These are phyloP conservation scores for Pilasporangium apinafurcum DNA, from an alignment of 352 stramenopile species.

Conservation along the genomic window DNA sequence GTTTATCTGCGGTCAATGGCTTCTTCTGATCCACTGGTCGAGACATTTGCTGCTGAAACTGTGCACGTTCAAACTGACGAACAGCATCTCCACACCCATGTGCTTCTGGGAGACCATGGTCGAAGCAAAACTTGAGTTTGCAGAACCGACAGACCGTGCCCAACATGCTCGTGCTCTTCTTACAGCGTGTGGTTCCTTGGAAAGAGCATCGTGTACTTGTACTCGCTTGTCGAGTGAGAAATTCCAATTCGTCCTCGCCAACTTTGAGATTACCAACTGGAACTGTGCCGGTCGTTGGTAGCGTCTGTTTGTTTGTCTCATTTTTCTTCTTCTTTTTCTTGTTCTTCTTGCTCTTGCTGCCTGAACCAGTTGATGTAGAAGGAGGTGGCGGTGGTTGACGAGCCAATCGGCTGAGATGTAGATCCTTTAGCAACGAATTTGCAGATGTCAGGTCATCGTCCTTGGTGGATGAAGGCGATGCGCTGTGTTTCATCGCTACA, in stretches of 20 bases:
- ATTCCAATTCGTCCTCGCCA: constrained; percentile 64
- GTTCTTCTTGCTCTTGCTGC: constrained; percentile 40
- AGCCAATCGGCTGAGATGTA: constrained; percentile 55
- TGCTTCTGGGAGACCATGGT: constrained; percentile 63
- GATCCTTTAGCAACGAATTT: constrained; percentile 46
- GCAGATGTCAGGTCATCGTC: constrained; percentile 14
- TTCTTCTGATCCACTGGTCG: constrained; percentile 12
- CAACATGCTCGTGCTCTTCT: constrained; percentile 51
- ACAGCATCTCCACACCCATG: constrained; percentile 75
- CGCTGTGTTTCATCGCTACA: constrained; percentile 6
- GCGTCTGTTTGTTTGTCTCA: background rate
- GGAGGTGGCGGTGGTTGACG: constrained; percentile 20
- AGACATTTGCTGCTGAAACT: constrained; percentile 38
- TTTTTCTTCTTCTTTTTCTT: constrained; percentile 1
- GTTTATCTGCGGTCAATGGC: constrained; percentile 43
- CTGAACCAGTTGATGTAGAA: constrained; percentile 3
- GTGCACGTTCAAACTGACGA: constrained; percentile 41
- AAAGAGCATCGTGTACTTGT: constrained; percentile 50
- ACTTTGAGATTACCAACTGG: constrained; percentile 25
- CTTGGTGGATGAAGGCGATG: background rate
- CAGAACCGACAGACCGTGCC: constrained; percentile 77
- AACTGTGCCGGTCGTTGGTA: constrained; percentile 8
- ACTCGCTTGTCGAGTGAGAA: constrained; percentile 54
- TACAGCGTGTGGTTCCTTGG: constrained; percentile 32
- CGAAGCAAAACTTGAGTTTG: constrained; percentile 84